Base-by-base conservation (phyloP, 495 filamentous ascomycete genomes). In the Coniosporium apollinis region DNA sequence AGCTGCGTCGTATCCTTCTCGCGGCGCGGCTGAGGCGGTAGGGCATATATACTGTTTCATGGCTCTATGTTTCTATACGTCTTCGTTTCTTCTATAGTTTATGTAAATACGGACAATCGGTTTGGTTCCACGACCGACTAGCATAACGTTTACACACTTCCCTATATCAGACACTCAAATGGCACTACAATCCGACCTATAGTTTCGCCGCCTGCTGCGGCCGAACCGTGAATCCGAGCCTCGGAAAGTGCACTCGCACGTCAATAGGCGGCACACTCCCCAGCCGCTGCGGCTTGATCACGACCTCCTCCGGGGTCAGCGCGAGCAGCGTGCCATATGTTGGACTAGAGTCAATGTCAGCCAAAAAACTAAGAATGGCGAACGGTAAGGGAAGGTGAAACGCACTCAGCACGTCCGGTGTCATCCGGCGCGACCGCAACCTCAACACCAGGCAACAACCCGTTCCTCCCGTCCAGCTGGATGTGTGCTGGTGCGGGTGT, bases 341-440 rank as follows among this genome's bases (percentile, higher is more conserved):
- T 11, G 52, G 52, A 35, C 38, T 41, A 18, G 10, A 3, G 16
- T 26, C 24, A 26, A 13, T 13, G 24, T 26, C 2, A 26, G 24
- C 24, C 9, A 13, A 26, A 2, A 8, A 1, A 26, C 13, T 26
- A 2, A 8, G 13, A 26, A 26, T 26, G 24, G 9, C 13, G 24
- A 9, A 26, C 24, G 2, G 9, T n/a, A n/a, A n/a, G n/a, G 7
- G 16, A 1, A 9, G 3, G 9, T 10, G 6, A 1, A 4, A 34
- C 38, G 14, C 34, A 41, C 38, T 49, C 43, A 34, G 40, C 42
- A 14, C 41, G 31, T 15, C 52, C 52, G 3, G 50, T 56, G 40
- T 56, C 52, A 46, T 56, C 52, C 0, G 52, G 52, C 37, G 52
- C 50, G 1, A 56, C 39, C 11, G 34, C 37, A 1, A 56, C 50